Evolutionary conservation across 2,329 filamentous ascomycete species (phyloP).

Genomic region (Lomentospora prolificans): DNA sequence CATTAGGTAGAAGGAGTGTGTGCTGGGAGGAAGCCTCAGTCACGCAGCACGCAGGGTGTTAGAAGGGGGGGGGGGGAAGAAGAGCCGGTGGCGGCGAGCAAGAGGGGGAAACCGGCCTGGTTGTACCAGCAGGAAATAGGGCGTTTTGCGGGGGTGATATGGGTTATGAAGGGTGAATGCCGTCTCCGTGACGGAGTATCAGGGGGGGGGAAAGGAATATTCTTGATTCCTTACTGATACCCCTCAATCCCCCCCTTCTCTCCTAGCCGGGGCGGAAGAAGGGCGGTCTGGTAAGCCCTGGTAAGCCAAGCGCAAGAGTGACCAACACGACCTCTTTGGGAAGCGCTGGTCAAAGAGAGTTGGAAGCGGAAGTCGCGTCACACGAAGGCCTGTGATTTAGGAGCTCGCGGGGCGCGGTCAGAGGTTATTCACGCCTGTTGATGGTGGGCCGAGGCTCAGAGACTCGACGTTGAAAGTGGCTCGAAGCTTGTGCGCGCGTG

Average conservation of each 20-base stretch:
- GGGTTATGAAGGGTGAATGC: neutral
- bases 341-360: neutral
- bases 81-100: neutral
- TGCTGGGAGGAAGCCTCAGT: neutral
- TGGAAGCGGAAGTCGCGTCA: no score
- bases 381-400: no score
- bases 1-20: slow-evolving; percentile 29
- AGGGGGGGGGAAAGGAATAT: neutral
- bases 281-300: neutral
- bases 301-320: neutral
- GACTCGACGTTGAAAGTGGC: neutral
- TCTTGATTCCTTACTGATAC: slow-evolving; percentile 3
- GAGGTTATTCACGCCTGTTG: neutral
- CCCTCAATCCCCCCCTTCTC: slow-evolving; percentile 7
- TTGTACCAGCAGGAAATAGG: neutral
- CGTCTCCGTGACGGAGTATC: neutral
- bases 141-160: slow-evolving; percentile 5
- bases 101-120: neutral
- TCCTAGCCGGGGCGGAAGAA: neutral
- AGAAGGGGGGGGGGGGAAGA: neutral
- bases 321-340: neutral
- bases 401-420: neutral
- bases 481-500: neutral
- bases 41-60: slow-evolving; percentile 1
- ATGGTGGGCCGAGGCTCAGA: neutral